Evolutionary conservation across 1,284 basidiomycete genomes (phyloP), one percentile per base, ranked within the genome.

Genomic region (Puccinia brachypodii): DNA sequence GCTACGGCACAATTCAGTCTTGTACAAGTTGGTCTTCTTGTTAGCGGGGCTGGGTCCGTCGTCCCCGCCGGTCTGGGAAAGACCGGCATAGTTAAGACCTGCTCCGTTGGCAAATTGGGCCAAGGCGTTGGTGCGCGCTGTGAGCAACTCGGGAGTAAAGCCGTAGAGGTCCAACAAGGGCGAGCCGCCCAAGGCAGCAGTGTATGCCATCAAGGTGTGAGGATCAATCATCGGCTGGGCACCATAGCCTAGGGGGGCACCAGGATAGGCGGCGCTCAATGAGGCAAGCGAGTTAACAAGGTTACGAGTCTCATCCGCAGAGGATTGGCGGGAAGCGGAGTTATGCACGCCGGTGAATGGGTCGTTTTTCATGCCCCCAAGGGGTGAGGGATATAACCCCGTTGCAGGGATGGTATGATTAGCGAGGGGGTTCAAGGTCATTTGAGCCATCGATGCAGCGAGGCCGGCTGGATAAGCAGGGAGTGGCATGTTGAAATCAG

Each of bases 1-100:
- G 86, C 93, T 94, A 83, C 94, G 89, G 87, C 94, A 96, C 47
- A 95, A 85, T 86, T 96, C 94, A 0, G 94, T 96, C 53, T 79
- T 79, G 66, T 79, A 79, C 38, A 79, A 36, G 56, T 79, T 79
- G 38, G 76, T 79, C 56, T 79, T 79, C 50, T 79, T 79, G 38
- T 79, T 79, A 22, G 31, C n/a, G 25, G 53, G 66, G 36, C 47
- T 58, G 1, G 76, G 76, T 22, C 66, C 66, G 4, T 69, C 28
- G 14, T 40, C 40, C 14, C 22, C 28, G 42, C 6, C 38, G 33
- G 22, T 38, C 8, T 60, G 36, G 16, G 42, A 22, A 42, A 19
- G 19, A 1, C 8, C 7, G 19, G 53, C 50, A 38, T 25, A n/a
- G 38, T 75, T 42, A 16, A 44, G 8, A 60, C 13, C 40, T 22